These are phyloP conservation scores for Macrophomina tecta DNA, from an alignment of 2,329 filamentous ascomycete species.

Conservation along the genomic window DNA sequence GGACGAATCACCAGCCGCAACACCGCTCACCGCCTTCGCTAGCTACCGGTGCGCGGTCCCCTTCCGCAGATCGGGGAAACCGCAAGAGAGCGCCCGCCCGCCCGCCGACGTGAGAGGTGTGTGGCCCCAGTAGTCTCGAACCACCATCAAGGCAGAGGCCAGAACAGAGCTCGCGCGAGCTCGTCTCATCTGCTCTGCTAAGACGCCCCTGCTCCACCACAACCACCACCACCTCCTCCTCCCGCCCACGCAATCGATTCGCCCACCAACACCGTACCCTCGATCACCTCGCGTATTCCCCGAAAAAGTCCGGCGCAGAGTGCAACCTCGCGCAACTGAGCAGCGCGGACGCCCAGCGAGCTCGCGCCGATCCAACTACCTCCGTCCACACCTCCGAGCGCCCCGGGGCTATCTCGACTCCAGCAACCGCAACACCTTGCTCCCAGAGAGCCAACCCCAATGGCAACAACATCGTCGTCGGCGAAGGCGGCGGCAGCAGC, in stretches of 20 bases:
- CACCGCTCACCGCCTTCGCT: background rate
- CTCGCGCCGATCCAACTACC: background rate
- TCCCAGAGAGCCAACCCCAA: background rate
- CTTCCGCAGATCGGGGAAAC: slow-evolving; percentile 22
- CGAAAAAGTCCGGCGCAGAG: slow-evolving; percentile 1
- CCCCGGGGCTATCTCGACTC: too few relatives aligned
- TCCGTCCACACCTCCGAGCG: background rate
- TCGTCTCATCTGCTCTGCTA: slow-evolving; percentile 13
- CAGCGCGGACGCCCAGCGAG: background rate
- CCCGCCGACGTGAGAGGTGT: background rate
- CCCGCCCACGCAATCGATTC: background rate
- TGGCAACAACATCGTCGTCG: slow-evolving; percentile 4
- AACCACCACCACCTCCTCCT: background rate
- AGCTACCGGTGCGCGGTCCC: slow-evolving; percentile 5
- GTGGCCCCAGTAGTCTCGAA: slow-evolving; percentile 19
- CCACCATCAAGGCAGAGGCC: slow-evolving; percentile 19
- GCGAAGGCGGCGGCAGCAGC: background rate
- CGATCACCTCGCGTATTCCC: background rate
- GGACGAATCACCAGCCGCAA: background rate
- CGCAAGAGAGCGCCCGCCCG: background rate
- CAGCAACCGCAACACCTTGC: background rate
- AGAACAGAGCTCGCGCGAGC: slow-evolving; percentile 15
- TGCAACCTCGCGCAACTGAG: background rate
- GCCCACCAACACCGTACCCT: background rate
- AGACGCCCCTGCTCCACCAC: background rate